Evolutionary conservation across 495 filamentous ascomycete genomes (phyloP).

Genomic region (Elasticomyces elasticus): DNA sequence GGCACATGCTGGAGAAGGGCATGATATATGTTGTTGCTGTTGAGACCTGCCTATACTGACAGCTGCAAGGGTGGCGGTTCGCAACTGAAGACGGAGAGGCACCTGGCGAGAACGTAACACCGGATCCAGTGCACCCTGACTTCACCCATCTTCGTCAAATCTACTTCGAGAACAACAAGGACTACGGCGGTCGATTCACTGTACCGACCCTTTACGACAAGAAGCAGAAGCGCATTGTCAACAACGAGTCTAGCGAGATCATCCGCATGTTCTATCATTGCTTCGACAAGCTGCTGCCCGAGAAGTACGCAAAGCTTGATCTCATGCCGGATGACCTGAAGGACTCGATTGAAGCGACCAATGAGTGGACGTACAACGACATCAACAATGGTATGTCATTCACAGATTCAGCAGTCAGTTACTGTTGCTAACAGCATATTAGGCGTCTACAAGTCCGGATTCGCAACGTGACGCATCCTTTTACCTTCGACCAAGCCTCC

Average conservation of each 20-base stretch:
- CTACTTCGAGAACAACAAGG: constrained; percentile 58
- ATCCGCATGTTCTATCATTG: constrained; percentile 65
- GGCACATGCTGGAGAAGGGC: constrained; percentile 56
- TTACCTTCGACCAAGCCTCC: background rate
- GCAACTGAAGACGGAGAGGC: constrained; percentile 29
- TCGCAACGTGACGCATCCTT: constrained; percentile 43
- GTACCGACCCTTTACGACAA: constrained; percentile 74
- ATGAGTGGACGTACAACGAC: constrained; percentile 74
- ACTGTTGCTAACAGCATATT: background rate
- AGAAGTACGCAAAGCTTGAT: constrained; percentile 48
- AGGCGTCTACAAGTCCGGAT: constrained; percentile 59
- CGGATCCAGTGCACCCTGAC: constrained; percentile 53
- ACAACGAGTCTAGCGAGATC: constrained; percentile 79
- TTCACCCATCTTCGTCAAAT: constrained; percentile 57
- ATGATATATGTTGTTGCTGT: too few relatives aligned
- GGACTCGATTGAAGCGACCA: constrained; percentile 59
- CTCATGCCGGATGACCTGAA: constrained; percentile 53
- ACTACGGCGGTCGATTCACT: constrained; percentile 66
- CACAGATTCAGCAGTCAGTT: background rate
- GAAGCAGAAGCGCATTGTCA: constrained; percentile 61
- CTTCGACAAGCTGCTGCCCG: constrained; percentile 63
- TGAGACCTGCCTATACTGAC: background rate
- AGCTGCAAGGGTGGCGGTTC: constrained; percentile 32
- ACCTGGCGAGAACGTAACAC: constrained; percentile 43
- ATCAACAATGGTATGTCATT: constrained; percentile 56